phyloP scores from a whole-genome alignment of 1,284 basidiomycete genomes.

The Sanghuangporus weigelae region DNA sequence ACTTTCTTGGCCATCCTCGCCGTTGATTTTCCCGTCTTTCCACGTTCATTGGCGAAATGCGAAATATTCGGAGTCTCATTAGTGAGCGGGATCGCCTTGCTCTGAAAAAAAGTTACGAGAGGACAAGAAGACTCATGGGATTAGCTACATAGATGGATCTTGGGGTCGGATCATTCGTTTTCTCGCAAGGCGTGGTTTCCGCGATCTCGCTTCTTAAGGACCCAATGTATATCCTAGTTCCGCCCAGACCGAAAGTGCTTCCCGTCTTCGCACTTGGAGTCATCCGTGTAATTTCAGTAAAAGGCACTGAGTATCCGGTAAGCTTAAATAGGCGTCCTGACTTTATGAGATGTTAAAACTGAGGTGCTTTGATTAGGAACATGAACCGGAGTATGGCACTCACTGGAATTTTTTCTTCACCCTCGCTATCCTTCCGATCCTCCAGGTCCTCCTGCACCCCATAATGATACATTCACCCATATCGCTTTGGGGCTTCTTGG shows the following conservation, averaged over 20 bases:
- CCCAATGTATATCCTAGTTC: slow-evolving; percentile 44
- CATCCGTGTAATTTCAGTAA: slow-evolving; percentile 80
- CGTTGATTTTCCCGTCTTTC: slow-evolving; percentile 94
- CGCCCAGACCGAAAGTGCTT: slow-evolving; percentile 49
- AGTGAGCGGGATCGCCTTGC: slow-evolving; percentile 41
- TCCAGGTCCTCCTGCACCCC: slow-evolving; percentile 69
- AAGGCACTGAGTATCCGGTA: slow-evolving; percentile 92
- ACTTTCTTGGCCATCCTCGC: slow-evolving; percentile 90
- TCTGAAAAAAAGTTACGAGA: neutral
- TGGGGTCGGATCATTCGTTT: slow-evolving; percentile 95
- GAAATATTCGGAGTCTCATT: slow-evolving; percentile 92
- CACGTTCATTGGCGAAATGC: slow-evolving; percentile 85
- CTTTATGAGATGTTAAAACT: neutral
- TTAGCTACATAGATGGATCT: slow-evolving; percentile 79
- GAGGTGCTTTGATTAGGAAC: slow-evolving; percentile 58
- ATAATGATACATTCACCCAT: slow-evolving; percentile 54
- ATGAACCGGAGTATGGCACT: slow-evolving; percentile 91
- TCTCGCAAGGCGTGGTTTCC: slow-evolving; percentile 89
- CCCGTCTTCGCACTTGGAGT: slow-evolving; percentile 77
- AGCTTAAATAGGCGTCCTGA: slow-evolving; percentile 21
- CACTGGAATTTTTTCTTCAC: slow-evolving; percentile 99
- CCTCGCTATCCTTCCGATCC: slow-evolving; percentile 72
- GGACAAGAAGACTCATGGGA: neutral
- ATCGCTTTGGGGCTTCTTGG: slow-evolving; percentile 56
- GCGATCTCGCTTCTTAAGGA: slow-evolving; percentile 71